A percentile compares a stretch with the other conserved stretches of the same genome.
Conservation (phyloP, 345 rosid species). For the Gynandropsis gynandra region DNA sequence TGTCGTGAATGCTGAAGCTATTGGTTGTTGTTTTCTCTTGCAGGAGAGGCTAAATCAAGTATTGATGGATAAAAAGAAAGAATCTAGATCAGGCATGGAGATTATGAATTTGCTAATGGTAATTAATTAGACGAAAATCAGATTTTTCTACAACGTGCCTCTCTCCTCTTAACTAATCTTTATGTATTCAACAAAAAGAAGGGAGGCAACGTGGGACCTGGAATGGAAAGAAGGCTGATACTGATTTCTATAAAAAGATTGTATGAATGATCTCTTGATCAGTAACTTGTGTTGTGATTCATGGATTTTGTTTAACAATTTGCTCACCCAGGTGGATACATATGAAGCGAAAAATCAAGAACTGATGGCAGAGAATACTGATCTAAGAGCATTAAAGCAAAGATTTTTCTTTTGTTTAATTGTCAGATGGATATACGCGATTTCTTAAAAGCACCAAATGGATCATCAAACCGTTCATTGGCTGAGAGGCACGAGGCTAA, state of each 20-base stretch:
- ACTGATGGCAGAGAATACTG: conserved; percentile 61
- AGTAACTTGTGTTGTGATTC: no score
- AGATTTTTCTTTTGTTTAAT: background rate
- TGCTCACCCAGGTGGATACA: conserved; percentile 61
- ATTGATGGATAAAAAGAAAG: conserved; percentile 91
- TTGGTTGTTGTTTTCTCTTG: background rate
- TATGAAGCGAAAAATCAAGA: conserved; percentile 79
- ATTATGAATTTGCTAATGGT: conserved; percentile 98
- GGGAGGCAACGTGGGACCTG: conserved; percentile 99
- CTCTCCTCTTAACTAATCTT: conserved; percentile 6
- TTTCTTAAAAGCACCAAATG: conserved; percentile 63
- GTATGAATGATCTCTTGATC: conserved; percentile 32
- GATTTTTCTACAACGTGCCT: no score
- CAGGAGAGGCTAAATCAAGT: conserved; percentile 96
- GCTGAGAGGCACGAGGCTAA: conserved; percentile 48
- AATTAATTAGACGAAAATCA: background rate
- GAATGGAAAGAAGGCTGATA: conserved; percentile 96
- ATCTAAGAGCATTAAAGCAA: conserved; percentile 47
- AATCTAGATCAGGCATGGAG: conserved; percentile 89
- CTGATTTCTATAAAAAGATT: conserved; percentile 90
- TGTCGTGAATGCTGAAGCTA: background rate
- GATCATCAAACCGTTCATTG: conserved; percentile 48
- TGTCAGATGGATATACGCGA: conserved; percentile 72
- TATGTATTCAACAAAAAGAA: conserved; percentile 60
- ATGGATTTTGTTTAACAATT: no score